Evolutionary conservation across 176 grass and related monocot genomes (phyloP).

Genomic region (Panicum miliaceum): DNA sequence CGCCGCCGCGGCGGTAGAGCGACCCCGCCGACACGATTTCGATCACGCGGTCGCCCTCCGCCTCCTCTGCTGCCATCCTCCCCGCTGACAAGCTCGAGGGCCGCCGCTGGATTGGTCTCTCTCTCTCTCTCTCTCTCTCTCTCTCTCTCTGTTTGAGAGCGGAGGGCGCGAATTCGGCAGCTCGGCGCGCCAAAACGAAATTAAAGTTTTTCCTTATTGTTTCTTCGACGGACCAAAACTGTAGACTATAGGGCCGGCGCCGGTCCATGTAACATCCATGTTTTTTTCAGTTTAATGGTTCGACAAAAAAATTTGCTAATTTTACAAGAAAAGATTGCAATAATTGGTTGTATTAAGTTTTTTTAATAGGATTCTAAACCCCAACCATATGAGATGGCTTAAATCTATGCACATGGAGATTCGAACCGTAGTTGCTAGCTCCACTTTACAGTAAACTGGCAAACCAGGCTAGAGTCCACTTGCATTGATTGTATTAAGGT

Average conservation of each 20-base stretch:
- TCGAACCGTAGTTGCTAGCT: too few species aligned
- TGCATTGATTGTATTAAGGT: too few species aligned
- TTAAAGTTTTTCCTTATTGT: background rate
- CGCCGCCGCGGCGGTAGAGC: constrained; percentile 57
- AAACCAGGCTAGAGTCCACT: too few species aligned
- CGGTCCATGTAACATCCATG: background rate
- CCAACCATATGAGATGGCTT: too few species aligned
- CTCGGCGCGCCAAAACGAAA: constrained; percentile 20
- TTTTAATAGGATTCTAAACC: too few species aligned
- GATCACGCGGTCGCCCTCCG: constrained; percentile 61
- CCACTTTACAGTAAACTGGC: too few species aligned
- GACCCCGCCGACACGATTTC: constrained; percentile 70
- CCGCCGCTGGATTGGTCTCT: background rate
- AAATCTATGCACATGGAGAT: too few species aligned
- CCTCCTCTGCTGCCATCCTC: constrained; percentile 19
- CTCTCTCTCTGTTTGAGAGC: background rate
- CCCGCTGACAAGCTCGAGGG: background rate
- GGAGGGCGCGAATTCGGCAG: background rate
- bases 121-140: background rate
- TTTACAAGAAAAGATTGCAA: too few species aligned
- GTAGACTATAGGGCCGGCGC: background rate
- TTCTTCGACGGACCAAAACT: background rate
- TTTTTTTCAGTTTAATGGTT: too few species aligned
- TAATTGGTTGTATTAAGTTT: too few species aligned
- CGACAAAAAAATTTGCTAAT: too few species aligned